Conservation (phyloP, 257 asterid species). For the Solanum boliviense region DNA sequence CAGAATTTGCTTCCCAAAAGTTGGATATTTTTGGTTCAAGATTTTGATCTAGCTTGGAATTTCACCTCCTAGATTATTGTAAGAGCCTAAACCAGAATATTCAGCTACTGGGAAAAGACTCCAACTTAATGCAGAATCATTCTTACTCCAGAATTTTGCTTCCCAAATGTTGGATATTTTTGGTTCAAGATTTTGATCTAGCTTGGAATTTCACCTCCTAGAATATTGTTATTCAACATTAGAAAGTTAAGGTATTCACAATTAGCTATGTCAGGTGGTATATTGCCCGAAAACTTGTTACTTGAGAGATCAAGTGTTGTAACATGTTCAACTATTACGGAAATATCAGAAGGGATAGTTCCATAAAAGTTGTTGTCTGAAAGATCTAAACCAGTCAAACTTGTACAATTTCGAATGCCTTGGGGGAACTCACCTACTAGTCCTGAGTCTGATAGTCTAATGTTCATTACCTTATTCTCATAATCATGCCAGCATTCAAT, state of each 20-base stretch:
- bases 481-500: slow-evolving; percentile 1
- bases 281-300: slow-evolving; percentile 6
- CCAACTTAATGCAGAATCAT: neutral
- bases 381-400: slow-evolving; percentile 5
- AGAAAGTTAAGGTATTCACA: neutral
- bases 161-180: slow-evolving; percentile 14
- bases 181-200: slow-evolving; percentile 15
- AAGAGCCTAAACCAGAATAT: neutral
- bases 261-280: slow-evolving; percentile 2
- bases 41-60: slow-evolving; percentile 13
- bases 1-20: slow-evolving; percentile 9
- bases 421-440: slow-evolving; percentile 13
- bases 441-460: neutral
- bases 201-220: slow-evolving; percentile 4
- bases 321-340: neutral
- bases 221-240: neutral
- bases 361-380: slow-evolving; percentile 12
- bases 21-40: slow-evolving; percentile 12
- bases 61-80: too few species aligned
- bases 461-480: slow-evolving; percentile 8
- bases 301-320: slow-evolving; percentile 9
- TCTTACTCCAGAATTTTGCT: neutral
- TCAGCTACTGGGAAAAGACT: neutral
- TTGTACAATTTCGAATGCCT: neutral
- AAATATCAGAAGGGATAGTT: slow-evolving; percentile 6